Base-by-base conservation (phyloP, 495 filamentous ascomycete genomes). In the Tuber indicum region DNA sequence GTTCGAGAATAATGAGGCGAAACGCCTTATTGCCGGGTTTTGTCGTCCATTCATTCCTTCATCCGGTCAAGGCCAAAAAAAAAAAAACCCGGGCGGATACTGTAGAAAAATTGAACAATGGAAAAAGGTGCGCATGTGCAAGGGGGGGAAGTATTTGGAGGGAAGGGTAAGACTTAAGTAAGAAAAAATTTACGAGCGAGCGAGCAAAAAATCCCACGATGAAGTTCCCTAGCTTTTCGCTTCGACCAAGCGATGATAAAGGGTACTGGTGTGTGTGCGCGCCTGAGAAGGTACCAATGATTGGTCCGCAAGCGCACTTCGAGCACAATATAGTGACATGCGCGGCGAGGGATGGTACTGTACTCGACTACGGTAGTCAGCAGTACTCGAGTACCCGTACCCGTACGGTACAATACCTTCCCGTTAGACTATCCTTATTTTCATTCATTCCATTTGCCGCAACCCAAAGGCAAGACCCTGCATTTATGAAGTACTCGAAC, bases 1-100 rank as follows among this genome's bases (percentile, higher is more conserved):
- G 74, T 78, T 76, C 77, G 74, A 79, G 72, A 75, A 75, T 66
- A 23, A 26, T 58, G 36, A 78, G 75, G 71, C 75, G 75, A 79
- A 79, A 79, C 78, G 46, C 75, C 69, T n/a, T 76, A 71, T 73
- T 32, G 47, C 76, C 76, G 74, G 49, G n/a, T 32, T 36, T 16
- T 26, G 10, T 23, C 8, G 8, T 49, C 47, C 47, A 49, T 49
- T 9, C 19, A 49, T 32, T 36, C 58, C 3, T 32, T 16, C 52
- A 7, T 66, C 58, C 52, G 12, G n/a, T 12, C 9, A 26, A 62
- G 52, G n/a, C 52, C 52, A 16, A 32, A 32, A 62, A 52, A 32
- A 62, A 52, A 12, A 62, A 26, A 62, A 2, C 39, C 39, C 39
- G 39, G 39, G 39, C 39, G 4, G 16, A 32, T 16, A 52, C n/a